Base-by-base conservation (phyloP, 768 basidiomycete species). In the Mycena capillaripes region DNA sequence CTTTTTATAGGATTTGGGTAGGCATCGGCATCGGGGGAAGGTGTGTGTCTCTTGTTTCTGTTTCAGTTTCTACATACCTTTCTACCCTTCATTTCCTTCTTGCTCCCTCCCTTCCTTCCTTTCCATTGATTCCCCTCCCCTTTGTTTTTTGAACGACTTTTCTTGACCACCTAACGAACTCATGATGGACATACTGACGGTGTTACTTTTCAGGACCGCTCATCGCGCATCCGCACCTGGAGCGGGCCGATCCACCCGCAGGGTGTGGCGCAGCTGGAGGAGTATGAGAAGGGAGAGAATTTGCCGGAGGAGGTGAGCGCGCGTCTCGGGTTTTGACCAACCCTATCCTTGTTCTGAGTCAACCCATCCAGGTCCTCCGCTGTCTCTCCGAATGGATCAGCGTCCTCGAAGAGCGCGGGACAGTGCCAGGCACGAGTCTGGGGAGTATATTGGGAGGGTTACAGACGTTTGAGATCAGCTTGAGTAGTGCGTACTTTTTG, bases 341-440 rank as follows among this genome's bases (percentile, higher is more conserved):
- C n/a, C n/a, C n/a, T n/a, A n/a, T n/a, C n/a, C n/a, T n/a, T n/a
- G n/a, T n/a, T n/a, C n/a, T n/a, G n/a, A n/a, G n/a, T n/a, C n/a
- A n/a, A n/a, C n/a, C n/a, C n/a, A n/a, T 4, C 42, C 30, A 72
- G 71, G 44, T 72, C 32, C 38, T 92, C 48, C 78, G 88, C 16
- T 86, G 85, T 65, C 77, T 92, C 59, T 89, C 89, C 68, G 86
- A 89, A 61, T 92, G 90, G 90, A 78, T 87, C 52, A 86, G 86
- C 74, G 85, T 88, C 16, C 78, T 91, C 34, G 91, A 93, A 72
- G 89, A 87, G 72, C 83, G 90, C 59, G 84, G 83, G 16, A 87
- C 86, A 17, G 89, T 91, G 10, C 87, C 90, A 30, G 89, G 90
- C 4, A 59, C 74, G 36, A 75, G 67, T n/a, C 36, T 75, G 12